Conservation (phyloP, 768 basidiomycete genomes). For the Nevesoporus exiguus region DNA sequence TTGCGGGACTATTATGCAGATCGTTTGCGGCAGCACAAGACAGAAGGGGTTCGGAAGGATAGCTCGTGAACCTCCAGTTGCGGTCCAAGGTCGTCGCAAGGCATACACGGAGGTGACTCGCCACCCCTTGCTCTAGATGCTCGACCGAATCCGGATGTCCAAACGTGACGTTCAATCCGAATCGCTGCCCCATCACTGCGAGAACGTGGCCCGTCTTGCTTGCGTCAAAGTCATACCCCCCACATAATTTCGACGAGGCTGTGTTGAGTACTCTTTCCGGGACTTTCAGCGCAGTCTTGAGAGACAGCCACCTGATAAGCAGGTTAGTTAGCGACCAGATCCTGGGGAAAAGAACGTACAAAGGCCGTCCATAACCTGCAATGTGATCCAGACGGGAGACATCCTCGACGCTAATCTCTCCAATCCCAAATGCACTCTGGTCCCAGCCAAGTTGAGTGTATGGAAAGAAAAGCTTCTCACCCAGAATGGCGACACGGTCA, state of each 20-base stretch:
- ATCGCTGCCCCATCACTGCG: constrained; percentile 3
- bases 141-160: too few species aligned
- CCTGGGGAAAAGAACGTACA: background rate
- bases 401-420: background rate
- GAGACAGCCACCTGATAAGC: constrained; percentile 2
- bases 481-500: background rate
- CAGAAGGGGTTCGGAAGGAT: too few species aligned
- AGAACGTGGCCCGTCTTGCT: background rate
- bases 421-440: background rate
- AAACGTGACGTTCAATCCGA: constrained; percentile 3
- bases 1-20: background rate
- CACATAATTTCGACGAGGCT: background rate
- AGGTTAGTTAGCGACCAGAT: background rate
- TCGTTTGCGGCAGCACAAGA: background rate
- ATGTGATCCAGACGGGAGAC: background rate
- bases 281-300: background rate
- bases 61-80: too few species aligned
- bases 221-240: too few species aligned
- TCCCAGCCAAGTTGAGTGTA: background rate
- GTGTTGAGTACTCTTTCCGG: background rate
- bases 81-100: constrained; percentile 6
- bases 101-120: constrained; percentile 14
- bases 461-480: background rate
- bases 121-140: constrained; percentile 2
- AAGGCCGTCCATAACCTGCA: background rate